Base-by-base conservation (phyloP, 257 asterid species). In the Euphrasia confusa region DNA sequence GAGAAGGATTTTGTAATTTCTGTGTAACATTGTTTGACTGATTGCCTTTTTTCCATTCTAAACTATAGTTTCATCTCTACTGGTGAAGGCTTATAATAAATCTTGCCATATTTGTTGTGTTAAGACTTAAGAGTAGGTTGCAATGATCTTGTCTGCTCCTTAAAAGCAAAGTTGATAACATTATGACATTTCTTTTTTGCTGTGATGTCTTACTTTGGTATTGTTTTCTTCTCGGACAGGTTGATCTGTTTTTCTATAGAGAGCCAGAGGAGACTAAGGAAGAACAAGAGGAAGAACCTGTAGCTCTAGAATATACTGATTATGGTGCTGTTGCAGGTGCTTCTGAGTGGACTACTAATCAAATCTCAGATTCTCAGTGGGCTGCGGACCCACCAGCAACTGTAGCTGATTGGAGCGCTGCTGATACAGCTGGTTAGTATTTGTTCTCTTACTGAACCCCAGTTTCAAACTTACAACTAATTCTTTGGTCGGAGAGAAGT, bases 291-390 rank as follows among this genome's bases (percentile, higher is more conserved):
- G 83, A 77, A 24, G 71, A 47, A 45, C 77, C 79, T 4, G 83
- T 79, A 21, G 44, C 70, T 8, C 60, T 68, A 2, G 83, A 80
- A 47, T 77, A 74, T 72, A 65, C 73, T 27, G 85, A 77, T 11
- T 77, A 71, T 30, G 17, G 67, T 2, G 71, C 63, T 32, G 71
- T 70, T n/a, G 63, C 77, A 1, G 54, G 44, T 17, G 80, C 74
- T 28, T 81, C 49, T 37, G 87, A 81, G 14, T 81, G 84, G 80
- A 54, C 82, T 7, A 81, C 73, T 42, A 68, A 65, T 30, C 77
- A 74, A 62, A 78, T 81, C 64, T 82, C 82, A 1, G 82, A 81
- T 21, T 65, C 75, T 24, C 82, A 74, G 24, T 78, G 82, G 84
- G 14, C 63, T 40, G 69, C 84, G 1, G 80, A 76, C 3, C 11